A percentile compares a stretch with the other conserved stretches of the same genome.
phyloP scores from a whole-genome alignment of 1,284 basidiomycete species.

The Lignosus rhinocerotis region DNA sequence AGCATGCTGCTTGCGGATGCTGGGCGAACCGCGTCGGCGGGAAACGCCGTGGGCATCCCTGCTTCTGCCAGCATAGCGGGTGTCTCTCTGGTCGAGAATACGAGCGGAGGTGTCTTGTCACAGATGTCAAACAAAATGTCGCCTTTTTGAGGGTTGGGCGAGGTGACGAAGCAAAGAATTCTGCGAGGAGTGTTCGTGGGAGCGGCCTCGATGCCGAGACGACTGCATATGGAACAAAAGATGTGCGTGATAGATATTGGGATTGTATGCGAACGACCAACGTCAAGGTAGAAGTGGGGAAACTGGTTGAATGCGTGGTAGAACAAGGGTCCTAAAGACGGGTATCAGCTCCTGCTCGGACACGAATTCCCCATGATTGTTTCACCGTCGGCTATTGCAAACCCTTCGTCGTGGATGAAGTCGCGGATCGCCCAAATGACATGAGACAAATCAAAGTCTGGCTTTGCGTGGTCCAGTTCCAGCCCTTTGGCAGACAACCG shows the following conservation, averaged over 20 bases:
- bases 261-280: slow-evolving; percentile 46
- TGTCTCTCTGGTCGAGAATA: slow-evolving; percentile 27
- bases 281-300: slow-evolving; percentile 56
- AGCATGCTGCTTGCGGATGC: slow-evolving; percentile 11
- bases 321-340: slow-evolving; percentile 27
- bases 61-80: slow-evolving; percentile 33
- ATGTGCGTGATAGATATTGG: slow-evolving; percentile 63
- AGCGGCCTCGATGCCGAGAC: slow-evolving; percentile 51
- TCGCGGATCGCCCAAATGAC: slow-evolving; percentile 23
- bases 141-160: slow-evolving; percentile 6
- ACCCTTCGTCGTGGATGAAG: slow-evolving; percentile 25
- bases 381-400: slow-evolving; percentile 23
- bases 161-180: slow-evolving; percentile 38
- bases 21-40: slow-evolving; percentile 13
- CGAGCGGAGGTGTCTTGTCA: slow-evolving; percentile 25
- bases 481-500: slow-evolving; percentile 9
- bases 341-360: background rate
- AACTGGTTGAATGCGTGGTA: slow-evolving; percentile 52
- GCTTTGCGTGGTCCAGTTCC: slow-evolving; percentile 13
- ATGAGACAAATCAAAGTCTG: slow-evolving; percentile 23
- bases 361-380: slow-evolving; percentile 5
- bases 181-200: slow-evolving; percentile 57
- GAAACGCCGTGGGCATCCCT: slow-evolving; percentile 28
- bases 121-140: slow-evolving; percentile 30
- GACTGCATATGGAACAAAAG: slow-evolving; percentile 53